Conservation (phyloP, 345 rosid species). For the Ceriops tagal region DNA sequence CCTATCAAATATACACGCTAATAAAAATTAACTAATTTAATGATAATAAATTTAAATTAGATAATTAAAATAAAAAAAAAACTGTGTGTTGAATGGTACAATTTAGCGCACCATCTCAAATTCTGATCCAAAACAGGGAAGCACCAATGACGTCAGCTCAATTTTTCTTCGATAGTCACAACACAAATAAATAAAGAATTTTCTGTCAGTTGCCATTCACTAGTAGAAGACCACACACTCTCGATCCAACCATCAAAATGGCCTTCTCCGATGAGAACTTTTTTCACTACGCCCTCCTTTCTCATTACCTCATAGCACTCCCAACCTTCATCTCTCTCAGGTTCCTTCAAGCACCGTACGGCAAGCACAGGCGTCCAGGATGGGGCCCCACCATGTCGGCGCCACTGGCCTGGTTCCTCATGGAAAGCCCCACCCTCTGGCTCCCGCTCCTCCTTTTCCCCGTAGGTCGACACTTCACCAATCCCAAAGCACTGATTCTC, state of each 20-base stretch:
- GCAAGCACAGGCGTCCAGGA: constrained; percentile 84
- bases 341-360: constrained; percentile 86
- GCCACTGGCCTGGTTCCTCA: constrained; percentile 82
- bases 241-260: neutral
- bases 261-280: constrained; percentile 41
- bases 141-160: too few relatives aligned
- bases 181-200: too few relatives aligned
- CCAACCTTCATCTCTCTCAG: constrained; percentile 61
- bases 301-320: constrained; percentile 54
- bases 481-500: constrained; percentile 57
- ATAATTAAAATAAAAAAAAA: too few relatives aligned
- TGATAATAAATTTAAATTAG: too few relatives aligned
- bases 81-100: too few relatives aligned
- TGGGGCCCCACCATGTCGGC: constrained; percentile 86
- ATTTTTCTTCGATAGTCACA: too few relatives aligned
- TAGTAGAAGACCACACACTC: too few relatives aligned
- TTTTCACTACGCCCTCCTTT: constrained; percentile 47
- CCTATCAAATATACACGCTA: too few relatives aligned
- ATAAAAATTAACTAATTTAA: too few relatives aligned
- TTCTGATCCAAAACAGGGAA: too few relatives aligned
- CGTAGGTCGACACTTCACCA: constrained; percentile 48
- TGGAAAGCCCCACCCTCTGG: constrained; percentile 89
- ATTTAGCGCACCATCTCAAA: too few relatives aligned
- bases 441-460: constrained; percentile 70
- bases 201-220: neutral